Evolutionary conservation across 73 alveolate species (phyloP).

Genomic region (Paramecium biaurelia): DNA sequence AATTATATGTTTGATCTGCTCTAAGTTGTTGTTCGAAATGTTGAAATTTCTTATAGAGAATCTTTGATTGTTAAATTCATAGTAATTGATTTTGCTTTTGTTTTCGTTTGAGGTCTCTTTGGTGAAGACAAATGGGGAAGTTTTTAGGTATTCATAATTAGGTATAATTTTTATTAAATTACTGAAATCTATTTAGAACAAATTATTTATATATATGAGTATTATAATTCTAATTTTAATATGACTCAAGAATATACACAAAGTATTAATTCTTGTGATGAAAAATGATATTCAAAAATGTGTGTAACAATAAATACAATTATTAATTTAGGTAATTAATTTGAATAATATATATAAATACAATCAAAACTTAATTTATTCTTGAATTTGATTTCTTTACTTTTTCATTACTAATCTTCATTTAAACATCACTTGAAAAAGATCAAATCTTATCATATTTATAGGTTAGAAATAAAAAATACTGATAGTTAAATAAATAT

Average conservation of each 20-base stretch:
- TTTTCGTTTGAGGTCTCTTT: neutral
- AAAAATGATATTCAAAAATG: neutral
- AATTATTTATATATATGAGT: neutral
- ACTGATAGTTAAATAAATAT: too few species aligned
- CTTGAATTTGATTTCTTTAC: neutral
- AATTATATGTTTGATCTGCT: neutral
- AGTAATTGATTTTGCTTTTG: neutral
- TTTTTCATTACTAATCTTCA: neutral
- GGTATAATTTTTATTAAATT: neutral
- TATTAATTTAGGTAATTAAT: neutral
- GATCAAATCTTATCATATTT: too few species aligned
- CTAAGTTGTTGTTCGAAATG: conserved; percentile 1
- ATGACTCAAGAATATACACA: too few species aligned
- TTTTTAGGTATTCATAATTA: neutral
- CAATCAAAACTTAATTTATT: too few species aligned
- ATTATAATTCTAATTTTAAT: neutral
- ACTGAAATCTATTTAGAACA: neutral
- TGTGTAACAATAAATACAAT: neutral
- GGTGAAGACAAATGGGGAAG: neutral
- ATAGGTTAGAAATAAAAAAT: neutral
- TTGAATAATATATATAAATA: neutral
- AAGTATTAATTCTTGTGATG: too few species aligned
- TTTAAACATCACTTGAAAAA: too few species aligned
- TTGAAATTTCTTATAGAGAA: neutral
- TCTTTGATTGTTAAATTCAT: neutral